These are phyloP conservation scores for Drechslera avenae DNA, from an alignment of 2,329 filamentous ascomycete species.

Conservation along the genomic window DNA sequence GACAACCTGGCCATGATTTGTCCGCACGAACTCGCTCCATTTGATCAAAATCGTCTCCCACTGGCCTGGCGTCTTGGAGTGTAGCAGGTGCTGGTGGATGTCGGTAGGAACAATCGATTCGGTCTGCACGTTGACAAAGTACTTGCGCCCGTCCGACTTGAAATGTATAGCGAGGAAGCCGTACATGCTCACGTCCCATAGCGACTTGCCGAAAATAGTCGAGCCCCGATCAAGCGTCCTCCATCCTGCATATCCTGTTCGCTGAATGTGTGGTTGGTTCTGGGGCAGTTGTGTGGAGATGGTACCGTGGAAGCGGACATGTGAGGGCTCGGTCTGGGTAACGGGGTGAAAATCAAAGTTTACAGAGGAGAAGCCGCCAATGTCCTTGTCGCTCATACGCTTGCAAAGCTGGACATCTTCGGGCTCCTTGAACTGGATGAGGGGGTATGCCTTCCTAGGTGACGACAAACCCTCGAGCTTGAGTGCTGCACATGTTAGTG, in stretches of 20 bases:
- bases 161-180: slow-evolving; percentile 84
- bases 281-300: slow-evolving; percentile 86
- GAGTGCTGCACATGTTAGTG: slow-evolving; percentile 58
- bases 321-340: slow-evolving; percentile 59
- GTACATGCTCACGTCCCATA: slow-evolving; percentile 92
- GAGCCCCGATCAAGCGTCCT: slow-evolving; percentile 76
- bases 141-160: slow-evolving; percentile 87
- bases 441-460: slow-evolving; percentile 65
- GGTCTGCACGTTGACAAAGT: slow-evolving; percentile 94
- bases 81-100: slow-evolving; percentile 90
- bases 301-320: slow-evolving; percentile 81
- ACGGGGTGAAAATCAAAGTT: slow-evolving; percentile 67
- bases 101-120: slow-evolving; percentile 94
- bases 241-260: slow-evolving; percentile 89
- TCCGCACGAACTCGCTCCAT: slow-evolving; percentile 92
- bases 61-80: slow-evolving; percentile 74
- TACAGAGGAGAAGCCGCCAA: slow-evolving; percentile 82
- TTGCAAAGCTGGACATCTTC: slow-evolving; percentile 61
- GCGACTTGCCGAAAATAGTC: slow-evolving; percentile 82
- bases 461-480: slow-evolving; percentile 72
- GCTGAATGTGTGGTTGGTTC: slow-evolving; percentile 73
- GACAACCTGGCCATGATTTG: slow-evolving; percentile 88
- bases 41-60: slow-evolving; percentile 97
- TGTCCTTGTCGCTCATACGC: slow-evolving; percentile 82
- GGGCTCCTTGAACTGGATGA: slow-evolving; percentile 66